These are phyloP conservation scores for Cyphellophora attinorum DNA, from an alignment of 2,329 filamentous ascomycete genomes.

Conservation along the genomic window DNA sequence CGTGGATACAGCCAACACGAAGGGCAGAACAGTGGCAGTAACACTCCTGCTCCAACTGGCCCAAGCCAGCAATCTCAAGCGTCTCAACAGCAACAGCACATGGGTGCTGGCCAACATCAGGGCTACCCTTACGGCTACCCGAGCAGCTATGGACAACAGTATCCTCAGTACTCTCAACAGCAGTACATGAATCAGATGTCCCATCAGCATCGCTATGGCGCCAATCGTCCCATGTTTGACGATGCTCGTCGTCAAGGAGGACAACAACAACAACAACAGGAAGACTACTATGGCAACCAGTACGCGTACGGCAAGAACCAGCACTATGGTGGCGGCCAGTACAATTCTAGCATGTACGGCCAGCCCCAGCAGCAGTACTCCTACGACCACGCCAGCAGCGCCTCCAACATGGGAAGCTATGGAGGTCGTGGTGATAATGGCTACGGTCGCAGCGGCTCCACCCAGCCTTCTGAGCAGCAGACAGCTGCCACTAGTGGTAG, in stretches of 20 bases:
- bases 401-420: slow-evolving; percentile 46
- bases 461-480: slow-evolving; percentile 46
- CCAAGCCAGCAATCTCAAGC: slow-evolving; percentile 37
- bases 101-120: slow-evolving; percentile 32
- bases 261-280: no score
- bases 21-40: slow-evolving; percentile 82
- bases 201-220: slow-evolving; percentile 31
- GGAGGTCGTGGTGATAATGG: slow-evolving; percentile 46
- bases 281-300: slow-evolving; percentile 34
- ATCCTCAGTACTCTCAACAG: slow-evolving; percentile 48
- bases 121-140: slow-evolving; percentile 55
- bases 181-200: slow-evolving; percentile 48
- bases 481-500: slow-evolving; percentile 39
- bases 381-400: slow-evolving; percentile 56
- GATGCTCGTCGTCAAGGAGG: slow-evolving; percentile 39
- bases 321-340: slow-evolving; percentile 41
- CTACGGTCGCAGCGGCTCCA: slow-evolving; percentile 50
- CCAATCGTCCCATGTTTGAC: slow-evolving; percentile 40
- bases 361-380: slow-evolving; percentile 54
- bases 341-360: slow-evolving; percentile 52
- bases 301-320: slow-evolving; percentile 37
- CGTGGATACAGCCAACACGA: slow-evolving; percentile 56
- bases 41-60: slow-evolving; percentile 73
- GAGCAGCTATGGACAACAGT: slow-evolving; percentile 26
- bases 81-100: slow-evolving; percentile 30